A percentile compares a stretch with the other conserved stretches of the same genome.
These are phyloP conservation scores for Colletotrichum higginsianum DNA, from an alignment of 2,329 filamentous ascomycete genomes.

Conservation along the genomic window DNA sequence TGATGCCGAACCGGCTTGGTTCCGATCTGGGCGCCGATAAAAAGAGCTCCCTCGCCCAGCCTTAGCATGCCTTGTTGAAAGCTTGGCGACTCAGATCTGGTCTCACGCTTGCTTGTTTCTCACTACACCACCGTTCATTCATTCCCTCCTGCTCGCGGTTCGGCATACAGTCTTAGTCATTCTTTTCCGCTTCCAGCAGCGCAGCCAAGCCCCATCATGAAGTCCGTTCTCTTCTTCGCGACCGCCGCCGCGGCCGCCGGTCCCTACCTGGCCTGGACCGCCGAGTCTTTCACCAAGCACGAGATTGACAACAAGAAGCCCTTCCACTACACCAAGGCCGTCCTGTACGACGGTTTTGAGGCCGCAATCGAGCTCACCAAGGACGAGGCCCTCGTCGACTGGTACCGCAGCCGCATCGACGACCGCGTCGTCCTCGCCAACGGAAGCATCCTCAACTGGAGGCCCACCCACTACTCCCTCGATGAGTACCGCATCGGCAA, in stretches of 20 bases:
- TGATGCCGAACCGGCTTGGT: slow-evolving; percentile 33
- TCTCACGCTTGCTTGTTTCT: slow-evolving; percentile 30
- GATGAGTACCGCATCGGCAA: slow-evolving; percentile 69
- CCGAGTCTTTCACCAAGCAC: slow-evolving; percentile 62
- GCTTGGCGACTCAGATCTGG: slow-evolving; percentile 34
- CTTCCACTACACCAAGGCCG: slow-evolving; percentile 60
- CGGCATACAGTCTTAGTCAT: slow-evolving; percentile 15
- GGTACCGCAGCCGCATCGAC: slow-evolving; percentile 60
- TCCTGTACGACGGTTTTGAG: slow-evolving; percentile 63
- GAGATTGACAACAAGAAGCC: slow-evolving; percentile 56
- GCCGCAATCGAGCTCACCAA: slow-evolving; percentile 61
- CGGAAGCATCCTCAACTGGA: slow-evolving; percentile 57
- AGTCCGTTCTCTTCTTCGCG: slow-evolving; percentile 42
- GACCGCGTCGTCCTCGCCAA: slow-evolving; percentile 62
- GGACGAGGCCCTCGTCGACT: slow-evolving; percentile 60
- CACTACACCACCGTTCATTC: background rate
- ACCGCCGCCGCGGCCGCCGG: slow-evolving; percentile 39
- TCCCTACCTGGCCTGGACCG: slow-evolving; percentile 57
- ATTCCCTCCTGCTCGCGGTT: background rate
- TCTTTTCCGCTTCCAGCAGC: background rate
- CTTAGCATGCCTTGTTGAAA: background rate
- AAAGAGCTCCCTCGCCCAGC: slow-evolving; percentile 23
- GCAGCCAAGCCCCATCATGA: slow-evolving; percentile 21
- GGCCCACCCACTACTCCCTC: slow-evolving; percentile 60
- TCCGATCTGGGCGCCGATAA: slow-evolving; percentile 24